A percentile compares a stretch with the other conserved stretches of the same genome.
Conservation (phyloP, 192 early-diverging fungal genomes). For the Linnemannia zychae region DNA sequence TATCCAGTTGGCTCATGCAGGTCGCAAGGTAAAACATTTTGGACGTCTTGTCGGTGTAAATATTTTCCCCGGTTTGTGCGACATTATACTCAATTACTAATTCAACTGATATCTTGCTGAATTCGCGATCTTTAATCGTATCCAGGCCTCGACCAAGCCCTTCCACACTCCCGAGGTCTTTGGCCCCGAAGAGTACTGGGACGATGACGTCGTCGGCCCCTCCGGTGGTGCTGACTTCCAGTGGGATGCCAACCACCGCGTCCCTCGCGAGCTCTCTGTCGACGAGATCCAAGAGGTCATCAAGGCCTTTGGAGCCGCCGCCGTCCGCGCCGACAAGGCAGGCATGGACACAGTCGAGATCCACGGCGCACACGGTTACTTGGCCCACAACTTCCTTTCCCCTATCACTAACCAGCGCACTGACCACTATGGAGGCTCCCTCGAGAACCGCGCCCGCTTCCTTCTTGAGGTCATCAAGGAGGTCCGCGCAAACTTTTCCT, state of each 20-base stretch:
- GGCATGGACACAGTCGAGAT: slow-evolving; percentile 93
- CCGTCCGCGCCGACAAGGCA: slow-evolving; percentile 79
- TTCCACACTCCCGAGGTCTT: not conserved
- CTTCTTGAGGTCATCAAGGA: slow-evolving; percentile 70
- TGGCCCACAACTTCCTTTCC: slow-evolving; percentile 86
- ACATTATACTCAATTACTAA: not conserved
- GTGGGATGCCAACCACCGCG: slow-evolving; percentile 53
- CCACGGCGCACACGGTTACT: slow-evolving; percentile 93
- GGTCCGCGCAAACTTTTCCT: slow-evolving; percentile 73
- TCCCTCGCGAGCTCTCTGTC: slow-evolving; percentile 72
- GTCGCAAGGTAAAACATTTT: slow-evolving; percentile 73
- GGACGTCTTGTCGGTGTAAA: not conserved
- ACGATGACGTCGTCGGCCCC: slow-evolving; percentile 77
- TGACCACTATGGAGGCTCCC: slow-evolving; percentile 92
- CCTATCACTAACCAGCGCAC: slow-evolving; percentile 88
- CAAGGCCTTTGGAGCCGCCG: slow-evolving; percentile 75
- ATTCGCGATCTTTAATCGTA: too few relatives aligned
- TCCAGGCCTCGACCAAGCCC: slow-evolving; percentile 15
- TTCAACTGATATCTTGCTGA: not conserved
- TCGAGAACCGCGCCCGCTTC: slow-evolving; percentile 82
- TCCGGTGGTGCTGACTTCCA: slow-evolving; percentile 58
- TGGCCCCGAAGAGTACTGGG: slow-evolving; percentile 71
- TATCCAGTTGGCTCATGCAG: slow-evolving; percentile 89
- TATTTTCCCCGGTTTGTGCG: not conserved
- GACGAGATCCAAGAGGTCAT: slow-evolving; percentile 76